Evolutionary conservation across 306 rosid species (phyloP).

Genomic region (Adenanthera pavonina): DNA sequence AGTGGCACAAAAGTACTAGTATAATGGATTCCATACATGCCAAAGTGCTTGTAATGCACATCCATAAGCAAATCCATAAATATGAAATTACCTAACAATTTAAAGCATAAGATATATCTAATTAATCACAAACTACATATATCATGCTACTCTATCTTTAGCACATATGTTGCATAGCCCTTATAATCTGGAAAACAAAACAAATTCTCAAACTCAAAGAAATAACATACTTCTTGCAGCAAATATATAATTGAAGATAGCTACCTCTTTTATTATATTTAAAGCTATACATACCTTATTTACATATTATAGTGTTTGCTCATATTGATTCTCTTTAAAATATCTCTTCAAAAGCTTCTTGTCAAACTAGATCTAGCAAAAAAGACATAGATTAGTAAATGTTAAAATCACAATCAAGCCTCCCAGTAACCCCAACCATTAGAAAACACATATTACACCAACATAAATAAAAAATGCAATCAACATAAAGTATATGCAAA

Average conservation of each 20-base stretch:
- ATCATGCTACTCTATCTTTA: too few relatives aligned
- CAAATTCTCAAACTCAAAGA: too few relatives aligned
- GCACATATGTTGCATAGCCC: too few relatives aligned
- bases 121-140: too few relatives aligned
- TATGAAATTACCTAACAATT: too few relatives aligned
- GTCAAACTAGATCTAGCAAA: constrained; percentile 77
- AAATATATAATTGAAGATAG: not conserved
- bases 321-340: constrained; percentile 64
- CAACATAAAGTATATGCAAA: constrained; percentile 25
- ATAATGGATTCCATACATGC: too few relatives aligned
- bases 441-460: constrained; percentile 8
- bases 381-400: constrained; percentile 38
- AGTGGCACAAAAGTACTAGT: too few relatives aligned
- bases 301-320: constrained; percentile 75
- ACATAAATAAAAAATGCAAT: constrained; percentile 1
- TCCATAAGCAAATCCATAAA: too few relatives aligned
- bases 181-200: too few relatives aligned
- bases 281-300: constrained; percentile 78
- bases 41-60: too few relatives aligned
- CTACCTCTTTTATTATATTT: constrained; percentile 22
- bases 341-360: constrained; percentile 75
- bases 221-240: constrained; percentile 20
- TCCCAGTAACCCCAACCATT: constrained; percentile 1
- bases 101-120: too few relatives aligned
- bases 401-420: constrained; percentile 44